Base-by-base conservation (phyloP, 257 asterid genomes). In the Fraxinus anomala region DNA sequence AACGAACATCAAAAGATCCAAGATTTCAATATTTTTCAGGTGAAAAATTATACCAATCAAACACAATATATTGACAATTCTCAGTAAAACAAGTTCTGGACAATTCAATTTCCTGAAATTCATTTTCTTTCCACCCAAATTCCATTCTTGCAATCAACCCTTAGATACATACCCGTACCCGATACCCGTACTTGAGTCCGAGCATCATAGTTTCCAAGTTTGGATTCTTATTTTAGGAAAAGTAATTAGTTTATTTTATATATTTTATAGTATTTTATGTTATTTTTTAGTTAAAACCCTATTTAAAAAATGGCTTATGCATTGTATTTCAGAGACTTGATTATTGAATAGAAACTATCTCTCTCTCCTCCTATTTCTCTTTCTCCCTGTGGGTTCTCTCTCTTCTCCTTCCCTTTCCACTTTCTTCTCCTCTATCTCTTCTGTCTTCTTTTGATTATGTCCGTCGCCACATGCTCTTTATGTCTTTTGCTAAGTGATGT, bases 401-500 rank as follows among this genome's bases (percentile, higher is more conserved):
- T 44, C 6, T 13, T 14, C n/a, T 1, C 49, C 14, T 39, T 9
- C 14, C 54, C 54, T 6, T 13, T 44, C 19, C 5, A 3, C 54
- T 44, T 3, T 44, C 54, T 44, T 42, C 54, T 13, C 19, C 54
- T 14, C 19, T 44, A 3, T 44, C 19, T 47, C n/a, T 47, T 16
- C 56, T 47, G 5, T 47, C 6, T 14, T 47, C 19, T 54, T 28
- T 31, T 73, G 49, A 40, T 73, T 54, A 14, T 8, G 42, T 40
- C 16, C 16, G 14, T 11, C 16, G 1, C 12, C 49, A 10, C 49
- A 40, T 40, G 2, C 23, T 54, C 26, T 6, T 1, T 54, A 54
- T 17, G 24, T 30, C 26, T 66, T 54, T 47, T 44, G 10, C 9
- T 68, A n/a, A n/a, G 26, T 72, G 66, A 10, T 71, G 81, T 63